Evolutionary conservation across 1,139 yeast species (phyloP).

Genomic region (Casaregolazyma lundiana): DNA sequence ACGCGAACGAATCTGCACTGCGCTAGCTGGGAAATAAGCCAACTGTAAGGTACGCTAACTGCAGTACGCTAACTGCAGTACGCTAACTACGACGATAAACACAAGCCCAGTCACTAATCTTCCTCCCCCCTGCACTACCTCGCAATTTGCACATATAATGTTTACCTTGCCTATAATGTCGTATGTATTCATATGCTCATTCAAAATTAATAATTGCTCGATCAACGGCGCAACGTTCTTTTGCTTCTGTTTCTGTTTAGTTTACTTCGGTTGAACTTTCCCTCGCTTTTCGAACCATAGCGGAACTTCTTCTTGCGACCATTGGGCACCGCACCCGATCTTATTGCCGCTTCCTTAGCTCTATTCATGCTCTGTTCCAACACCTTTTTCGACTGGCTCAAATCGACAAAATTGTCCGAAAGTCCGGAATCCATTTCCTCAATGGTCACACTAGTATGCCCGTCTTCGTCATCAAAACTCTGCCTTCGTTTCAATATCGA

Average conservation of each 20-base stretch:
- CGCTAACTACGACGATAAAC: background rate
- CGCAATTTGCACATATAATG: too few species aligned
- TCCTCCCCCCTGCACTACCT: too few species aligned
- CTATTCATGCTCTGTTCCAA: slow-evolving; percentile 32
- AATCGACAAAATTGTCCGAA: slow-evolving; percentile 28
- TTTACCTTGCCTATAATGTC: background rate
- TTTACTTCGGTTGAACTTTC: slow-evolving; percentile 63
- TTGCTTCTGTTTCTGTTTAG: slow-evolving; percentile 35
- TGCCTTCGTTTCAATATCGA: slow-evolving; percentile 61
- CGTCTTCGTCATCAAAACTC: slow-evolving; percentile 33
- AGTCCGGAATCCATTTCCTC: slow-evolving; percentile 26
- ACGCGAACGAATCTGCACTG: too few species aligned
- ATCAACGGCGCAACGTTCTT: background rate
- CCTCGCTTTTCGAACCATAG: slow-evolving; percentile 73
- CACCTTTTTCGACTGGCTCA: slow-evolving; percentile 31
- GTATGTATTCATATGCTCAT: background rate
- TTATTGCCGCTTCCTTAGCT: slow-evolving; percentile 31
- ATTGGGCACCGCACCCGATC: slow-evolving; percentile 22
- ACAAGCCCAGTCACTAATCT: background rate
- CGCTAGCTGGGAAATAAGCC: too few species aligned
- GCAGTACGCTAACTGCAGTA: too few species aligned
- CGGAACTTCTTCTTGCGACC: slow-evolving; percentile 76
- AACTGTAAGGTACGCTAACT: too few species aligned
- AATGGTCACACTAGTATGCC: slow-evolving; percentile 27
- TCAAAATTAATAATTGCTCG: background rate